Base-by-base conservation (phyloP, 345 rosid species). In the Psidium friedrichsthalianum region DNA sequence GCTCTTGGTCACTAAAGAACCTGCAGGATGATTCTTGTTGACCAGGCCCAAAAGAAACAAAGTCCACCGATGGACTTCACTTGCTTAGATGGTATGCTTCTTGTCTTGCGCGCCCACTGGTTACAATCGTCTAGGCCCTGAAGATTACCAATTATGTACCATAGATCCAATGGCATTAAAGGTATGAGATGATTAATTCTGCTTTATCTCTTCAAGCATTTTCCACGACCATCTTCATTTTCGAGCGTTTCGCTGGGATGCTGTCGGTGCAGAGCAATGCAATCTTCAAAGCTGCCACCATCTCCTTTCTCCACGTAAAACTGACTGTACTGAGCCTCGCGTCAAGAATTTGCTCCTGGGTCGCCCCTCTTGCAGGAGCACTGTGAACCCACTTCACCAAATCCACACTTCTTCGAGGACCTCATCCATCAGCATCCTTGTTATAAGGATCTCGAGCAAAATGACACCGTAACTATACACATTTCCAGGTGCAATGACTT, bases 371-470 rank as follows among this genome's bases (percentile, higher is more conserved):
- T 6, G 90, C 91, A 5, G 92, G 90, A 86, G 95, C 98, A 87
- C 91, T 93, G 86, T 97, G 98, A 8, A 96, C 99, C 99, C 99
- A 97, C 88, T 96, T 95, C 89, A 96, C 99, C 88, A 97, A 92
- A 89, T 94, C 96, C 47, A 93, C 89, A 29, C 94, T 88, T 97
- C 99, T n/a, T 94, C 98, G 56, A 97, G 96, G 24, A 92, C 98
- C 89, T 96, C 99, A 22, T 97, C 99, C 0, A 94, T 95, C 0
- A 99, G 95, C 24, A 92, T 89, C 88, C 95, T 90, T 49, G 96
- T 95, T 27, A 98, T 96, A 82, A 93, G 94, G 85, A 98, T 91
- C 94, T 98, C 99, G 15, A 96, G 98, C 85, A 98, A 92, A 69
- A 96, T 98, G 1, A 95, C 99, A 57, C 99, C 99, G 13, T 91